A percentile compares a stretch with the other conserved stretches of the same genome.
These are phyloP conservation scores for Exophiala alcalophila DNA, from an alignment of 2,329 filamentous ascomycete species.

Conservation along the genomic window DNA sequence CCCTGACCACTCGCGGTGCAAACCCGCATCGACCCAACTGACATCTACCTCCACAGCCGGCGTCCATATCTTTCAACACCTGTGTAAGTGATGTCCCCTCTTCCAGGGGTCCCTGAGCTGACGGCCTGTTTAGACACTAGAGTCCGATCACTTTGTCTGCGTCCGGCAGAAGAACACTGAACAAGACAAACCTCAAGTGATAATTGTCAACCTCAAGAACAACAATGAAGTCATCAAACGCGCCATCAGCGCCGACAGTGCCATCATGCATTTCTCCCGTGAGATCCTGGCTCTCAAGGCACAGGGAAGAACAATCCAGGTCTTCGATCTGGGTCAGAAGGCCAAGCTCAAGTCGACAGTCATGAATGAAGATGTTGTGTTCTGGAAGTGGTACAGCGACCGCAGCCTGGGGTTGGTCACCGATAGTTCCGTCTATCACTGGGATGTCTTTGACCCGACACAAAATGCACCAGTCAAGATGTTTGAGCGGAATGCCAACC, in stretches of 20 bases:
- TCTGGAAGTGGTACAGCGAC: conserved; percentile 99
- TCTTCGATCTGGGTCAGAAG: conserved; percentile 92
- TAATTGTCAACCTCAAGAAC: conserved; percentile 98
- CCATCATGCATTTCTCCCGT: conserved; percentile 97
- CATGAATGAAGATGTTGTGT: conserved; percentile 96
- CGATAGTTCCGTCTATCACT: conserved; percentile 88
- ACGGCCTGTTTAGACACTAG: conserved; percentile 68
- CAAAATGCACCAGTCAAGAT: conserved; percentile 81
- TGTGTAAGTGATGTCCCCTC: conserved; percentile 59
- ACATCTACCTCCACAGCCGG: conserved; percentile 49
- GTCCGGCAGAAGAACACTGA: conserved; percentile 91
- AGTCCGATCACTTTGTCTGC: conserved; percentile 95
- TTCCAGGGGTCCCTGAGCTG: conserved; percentile 25
- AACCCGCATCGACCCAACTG: conserved; percentile 18
- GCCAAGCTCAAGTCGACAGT: conserved; percentile 93
- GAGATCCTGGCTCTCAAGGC: conserved; percentile 97
- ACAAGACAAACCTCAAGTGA: conserved; percentile 81
- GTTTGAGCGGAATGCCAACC: conserved; percentile 90
- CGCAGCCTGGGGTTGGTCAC: conserved; percentile 85
- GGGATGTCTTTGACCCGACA: conserved; percentile 87
- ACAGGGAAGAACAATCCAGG: conserved; percentile 89
- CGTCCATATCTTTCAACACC: conserved; percentile 80
- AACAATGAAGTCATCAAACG: conserved; percentile 91
- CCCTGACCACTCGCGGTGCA: conserved; percentile 27
- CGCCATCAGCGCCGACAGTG: conserved; percentile 98